Evolutionary conservation across 306 rosid species (phyloP).

Genomic region (Ceratonia siliqua): DNA sequence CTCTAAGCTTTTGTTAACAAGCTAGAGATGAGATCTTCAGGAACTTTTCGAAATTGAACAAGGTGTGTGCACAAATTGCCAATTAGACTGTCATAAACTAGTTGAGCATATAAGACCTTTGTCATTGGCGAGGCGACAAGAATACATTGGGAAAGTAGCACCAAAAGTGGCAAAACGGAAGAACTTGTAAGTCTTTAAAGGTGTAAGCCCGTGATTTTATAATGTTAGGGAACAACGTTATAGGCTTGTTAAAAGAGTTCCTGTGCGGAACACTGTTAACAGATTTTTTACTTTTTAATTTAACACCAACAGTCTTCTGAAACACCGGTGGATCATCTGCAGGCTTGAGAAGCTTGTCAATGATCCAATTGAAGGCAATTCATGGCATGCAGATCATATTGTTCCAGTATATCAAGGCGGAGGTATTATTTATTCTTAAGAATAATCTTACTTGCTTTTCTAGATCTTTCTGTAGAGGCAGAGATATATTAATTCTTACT

Average conservation of each 20-base stretch:
- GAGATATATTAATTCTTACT: neutral
- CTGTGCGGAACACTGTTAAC: neutral
- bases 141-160: conserved; percentile 73
- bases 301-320: conserved; percentile 22
- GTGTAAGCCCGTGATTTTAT: conserved; percentile 16
- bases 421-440: conserved; percentile 54
- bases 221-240: conserved; percentile 15
- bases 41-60: conserved; percentile 89
- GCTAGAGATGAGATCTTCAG: conserved; percentile 47
- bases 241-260: conserved; percentile 16
- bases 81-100: conserved; percentile 85
- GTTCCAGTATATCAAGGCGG: conserved; percentile 94
- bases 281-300: conserved; percentile 25
- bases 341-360: conserved; percentile 81
- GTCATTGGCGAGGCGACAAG: conserved; percentile 64
- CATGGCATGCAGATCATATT: conserved; percentile 97
- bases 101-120: conserved; percentile 72
- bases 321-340: conserved; percentile 38
- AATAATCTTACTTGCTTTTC: neutral
- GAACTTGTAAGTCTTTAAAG: conserved; percentile 62
- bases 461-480: neutral
- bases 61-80: conserved; percentile 83
- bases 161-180: conserved; percentile 66
- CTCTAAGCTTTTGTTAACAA: conserved; percentile 25
- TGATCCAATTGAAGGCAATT: conserved; percentile 87